Conservation (phyloP, 169 alveolate genomes). For the Eimeria falciformis region DNA sequence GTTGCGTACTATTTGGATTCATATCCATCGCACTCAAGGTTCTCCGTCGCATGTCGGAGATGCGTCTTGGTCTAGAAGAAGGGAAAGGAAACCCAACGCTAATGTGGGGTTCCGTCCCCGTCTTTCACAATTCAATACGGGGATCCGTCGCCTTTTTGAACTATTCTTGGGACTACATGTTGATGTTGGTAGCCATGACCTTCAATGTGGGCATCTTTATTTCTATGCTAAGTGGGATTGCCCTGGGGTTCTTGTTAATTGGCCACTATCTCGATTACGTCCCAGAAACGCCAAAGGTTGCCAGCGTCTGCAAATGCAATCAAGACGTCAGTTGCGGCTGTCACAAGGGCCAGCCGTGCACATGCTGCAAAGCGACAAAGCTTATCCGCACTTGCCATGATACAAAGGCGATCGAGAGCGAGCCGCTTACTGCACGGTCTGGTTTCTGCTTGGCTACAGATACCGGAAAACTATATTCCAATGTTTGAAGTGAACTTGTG, state of each 20-base stretch:
- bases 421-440: not conserved
- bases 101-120: constrained; percentile 56
- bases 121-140: constrained; percentile 67
- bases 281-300: not conserved
- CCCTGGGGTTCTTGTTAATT: constrained; percentile 61
- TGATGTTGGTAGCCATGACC: constrained; percentile 79
- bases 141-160: constrained; percentile 63
- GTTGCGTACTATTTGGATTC: constrained; percentile 51
- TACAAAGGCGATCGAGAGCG: not conserved
- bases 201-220: constrained; percentile 78
- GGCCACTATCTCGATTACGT: constrained; percentile 51
- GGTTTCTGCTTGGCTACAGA: too few species aligned
- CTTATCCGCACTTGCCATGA: not conserved
- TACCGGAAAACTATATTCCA: too few species aligned
- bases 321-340: constrained; percentile 53
- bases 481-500: too few species aligned
- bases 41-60: constrained; percentile 65
- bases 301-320: constrained; percentile 42
- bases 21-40: constrained; percentile 73
- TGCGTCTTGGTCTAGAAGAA: constrained; percentile 22
- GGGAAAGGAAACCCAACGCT: constrained; percentile 35
- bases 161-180: constrained; percentile 76
- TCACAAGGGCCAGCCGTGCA: constrained; percentile 64
- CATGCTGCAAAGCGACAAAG: constrained; percentile 9
- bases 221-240: constrained; percentile 67